These are phyloP conservation scores for Rhypophila decipiens DNA, from an alignment of 495 filamentous ascomycete species.

Conservation along the genomic window DNA sequence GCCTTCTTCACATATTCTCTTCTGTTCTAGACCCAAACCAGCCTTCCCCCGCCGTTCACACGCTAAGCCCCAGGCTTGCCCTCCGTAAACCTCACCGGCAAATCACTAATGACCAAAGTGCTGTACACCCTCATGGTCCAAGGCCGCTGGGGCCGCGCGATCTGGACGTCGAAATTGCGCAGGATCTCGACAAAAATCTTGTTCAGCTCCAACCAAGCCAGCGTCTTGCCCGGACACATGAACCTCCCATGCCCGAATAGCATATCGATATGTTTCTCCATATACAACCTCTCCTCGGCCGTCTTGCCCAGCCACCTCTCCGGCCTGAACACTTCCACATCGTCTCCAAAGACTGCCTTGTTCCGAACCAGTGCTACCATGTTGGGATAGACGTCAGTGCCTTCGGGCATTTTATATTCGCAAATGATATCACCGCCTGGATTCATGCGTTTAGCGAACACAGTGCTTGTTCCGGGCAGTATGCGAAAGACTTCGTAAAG, in stretches of 20 bases:
- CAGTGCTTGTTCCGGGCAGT: conserved; percentile 10
- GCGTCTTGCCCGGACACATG: conserved; percentile 9
- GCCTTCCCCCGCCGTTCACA: no score
- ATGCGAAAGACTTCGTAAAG: conserved; percentile 26
- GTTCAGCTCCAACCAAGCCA: conserved; percentile 11
- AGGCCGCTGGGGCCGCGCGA: conserved; percentile 42
- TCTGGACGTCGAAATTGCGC: conserved; percentile 46
- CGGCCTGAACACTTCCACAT: conserved; percentile 40
- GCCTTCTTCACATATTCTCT: no score
- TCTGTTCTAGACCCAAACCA: no score
- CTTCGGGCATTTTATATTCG: conserved; percentile 20
- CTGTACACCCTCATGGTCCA: conserved; percentile 13
- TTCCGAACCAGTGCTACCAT: conserved; percentile 25
- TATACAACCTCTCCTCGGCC: not conserved
- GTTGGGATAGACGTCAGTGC: conserved; percentile 25
- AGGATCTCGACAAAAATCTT: conserved; percentile 19
- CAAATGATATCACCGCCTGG: conserved; percentile 38
- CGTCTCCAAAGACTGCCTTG: conserved; percentile 36
- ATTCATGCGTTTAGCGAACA: conserved; percentile 23
- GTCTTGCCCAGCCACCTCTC: conserved; percentile 42
- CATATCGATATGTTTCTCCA: conserved; percentile 2
- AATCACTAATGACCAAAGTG: no score
- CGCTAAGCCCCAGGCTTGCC: no score
- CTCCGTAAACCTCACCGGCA: no score
- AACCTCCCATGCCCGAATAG: conserved; percentile 4